Conservation (phyloP, 345 rosid species). For the Brassica cretica region DNA sequence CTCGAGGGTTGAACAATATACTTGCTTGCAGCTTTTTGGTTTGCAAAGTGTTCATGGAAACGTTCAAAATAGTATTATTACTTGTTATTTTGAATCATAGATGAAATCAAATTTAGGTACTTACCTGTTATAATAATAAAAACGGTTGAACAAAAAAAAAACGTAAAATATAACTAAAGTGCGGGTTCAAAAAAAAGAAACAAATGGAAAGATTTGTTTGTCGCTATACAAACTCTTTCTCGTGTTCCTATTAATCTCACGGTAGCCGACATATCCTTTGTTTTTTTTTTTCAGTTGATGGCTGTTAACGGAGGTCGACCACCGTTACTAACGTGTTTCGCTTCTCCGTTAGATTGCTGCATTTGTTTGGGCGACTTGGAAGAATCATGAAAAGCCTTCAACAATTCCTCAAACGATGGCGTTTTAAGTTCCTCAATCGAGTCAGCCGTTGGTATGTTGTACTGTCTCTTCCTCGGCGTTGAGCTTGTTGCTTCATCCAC, state of each 20-base stretch:
- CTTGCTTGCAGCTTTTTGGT: not conserved
- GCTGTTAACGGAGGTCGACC: slow-evolving; percentile 41
- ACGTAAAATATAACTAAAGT: slow-evolving; percentile 6
- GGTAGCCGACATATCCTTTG: not conserved
- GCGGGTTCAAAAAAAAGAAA: not conserved
- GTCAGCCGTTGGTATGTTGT: slow-evolving; percentile 64
- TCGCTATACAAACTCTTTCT: slow-evolving; percentile 12
- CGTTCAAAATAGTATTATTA: not conserved
- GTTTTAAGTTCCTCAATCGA: slow-evolving; percentile 92
- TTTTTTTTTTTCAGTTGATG: slow-evolving; percentile 28
- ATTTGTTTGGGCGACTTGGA: slow-evolving; percentile 55
- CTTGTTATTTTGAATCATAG: not conserved
- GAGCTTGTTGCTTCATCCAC: slow-evolving; percentile 94
- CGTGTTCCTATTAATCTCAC: slow-evolving; percentile 36
- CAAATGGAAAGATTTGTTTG: slow-evolving; percentile 4
- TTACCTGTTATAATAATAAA: not conserved
- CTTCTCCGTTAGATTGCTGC: slow-evolving; percentile 61
- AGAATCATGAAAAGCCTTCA: slow-evolving; percentile 68
- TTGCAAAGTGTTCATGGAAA: not conserved
- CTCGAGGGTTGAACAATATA: not conserved
- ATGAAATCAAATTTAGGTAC: not conserved
- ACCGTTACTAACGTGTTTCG: slow-evolving; percentile 50
- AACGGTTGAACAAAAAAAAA: not conserved
- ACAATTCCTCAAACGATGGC: slow-evolving; percentile 79
- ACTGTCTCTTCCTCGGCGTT: slow-evolving; percentile 75